Evolutionary conservation across 306 rosid genomes (phyloP).

Genomic region (Sechiopsis laciniata): DNA sequence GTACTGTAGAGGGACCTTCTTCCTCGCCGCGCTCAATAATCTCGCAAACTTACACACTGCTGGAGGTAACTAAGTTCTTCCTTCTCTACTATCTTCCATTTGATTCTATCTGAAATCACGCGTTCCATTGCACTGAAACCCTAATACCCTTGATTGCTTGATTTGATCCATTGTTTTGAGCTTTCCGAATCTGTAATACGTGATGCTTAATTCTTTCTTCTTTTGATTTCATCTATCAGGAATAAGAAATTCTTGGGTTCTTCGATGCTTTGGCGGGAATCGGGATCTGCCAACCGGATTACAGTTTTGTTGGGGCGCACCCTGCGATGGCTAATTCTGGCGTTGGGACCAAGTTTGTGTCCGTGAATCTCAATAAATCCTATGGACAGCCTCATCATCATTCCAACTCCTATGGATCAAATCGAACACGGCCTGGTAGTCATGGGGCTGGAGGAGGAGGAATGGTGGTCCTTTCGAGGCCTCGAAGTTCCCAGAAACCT

Average conservation of each 20-base stretch:
- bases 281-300: constrained; percentile 38
- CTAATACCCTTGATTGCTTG: constrained; percentile 26
- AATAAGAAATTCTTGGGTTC: constrained; percentile 31
- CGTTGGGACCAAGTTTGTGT: constrained; percentile 65
- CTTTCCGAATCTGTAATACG: constrained; percentile 19
- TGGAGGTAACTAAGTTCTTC: constrained; percentile 24
- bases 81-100: not conserved
- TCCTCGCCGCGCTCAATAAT: constrained; percentile 31
- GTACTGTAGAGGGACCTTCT: constrained; percentile 16
- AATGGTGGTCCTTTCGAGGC: constrained; percentile 76
- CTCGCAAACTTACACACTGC: constrained; percentile 32
- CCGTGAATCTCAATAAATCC: constrained; percentile 93
- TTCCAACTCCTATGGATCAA: constrained; percentile 44
- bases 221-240: constrained; percentile 30
- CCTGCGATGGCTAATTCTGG: constrained; percentile 86
- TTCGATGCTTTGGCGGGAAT: constrained; percentile 66
- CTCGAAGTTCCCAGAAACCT: constrained; percentile 83
- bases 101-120: not conserved
- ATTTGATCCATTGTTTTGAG: not conserved
- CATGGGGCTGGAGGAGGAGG: constrained; percentile 60
- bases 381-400: constrained; percentile 72
- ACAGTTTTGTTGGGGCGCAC: constrained; percentile 27
- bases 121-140: constrained; percentile 27
- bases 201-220: not conserved
- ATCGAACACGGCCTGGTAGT: constrained; percentile 42